Evolutionary conservation across 75 land plant species (phyloP).

Genomic region (Picea glauca): DNA sequence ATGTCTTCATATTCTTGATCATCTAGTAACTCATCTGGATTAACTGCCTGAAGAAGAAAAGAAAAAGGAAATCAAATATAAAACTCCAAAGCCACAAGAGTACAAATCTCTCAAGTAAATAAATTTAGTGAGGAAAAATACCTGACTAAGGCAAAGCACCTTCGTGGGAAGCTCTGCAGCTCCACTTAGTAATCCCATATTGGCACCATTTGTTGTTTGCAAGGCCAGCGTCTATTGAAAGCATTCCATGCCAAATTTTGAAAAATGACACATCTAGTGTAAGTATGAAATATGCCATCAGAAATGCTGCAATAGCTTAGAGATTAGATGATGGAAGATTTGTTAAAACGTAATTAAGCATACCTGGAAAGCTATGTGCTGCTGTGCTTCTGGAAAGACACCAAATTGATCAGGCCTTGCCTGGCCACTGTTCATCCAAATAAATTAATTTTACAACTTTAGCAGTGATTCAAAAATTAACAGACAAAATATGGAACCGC

Average conservation of each 20-base stretch:
- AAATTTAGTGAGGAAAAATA: no score
- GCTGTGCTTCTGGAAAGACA: constrained; percentile 76
- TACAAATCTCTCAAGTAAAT: no score
- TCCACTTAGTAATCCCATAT: not conserved
- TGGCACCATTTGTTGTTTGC: constrained; percentile 16
- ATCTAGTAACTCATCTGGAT: constrained; percentile 53
- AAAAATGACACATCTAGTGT: no score
- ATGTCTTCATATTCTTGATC: constrained; percentile 78
- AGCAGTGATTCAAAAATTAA: no score
- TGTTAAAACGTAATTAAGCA: no score
- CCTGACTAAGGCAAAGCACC: not conserved
- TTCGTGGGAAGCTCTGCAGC: constrained; percentile 22
- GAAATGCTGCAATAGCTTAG: no score
- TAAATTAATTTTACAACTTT: no score
- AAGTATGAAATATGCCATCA: no score
- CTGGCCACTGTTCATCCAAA: constrained; percentile 36
- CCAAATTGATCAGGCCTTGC: constrained; percentile 69
- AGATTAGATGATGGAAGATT: no score
- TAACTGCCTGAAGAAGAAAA: constrained; percentile 35
- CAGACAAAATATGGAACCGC: no score
- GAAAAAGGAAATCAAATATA: not conserved
- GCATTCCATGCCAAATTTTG: no score
- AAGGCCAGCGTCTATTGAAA: no score
- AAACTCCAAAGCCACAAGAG: not conserved
- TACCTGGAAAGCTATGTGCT: constrained; percentile 77